These are phyloP conservation scores for Aspergillus nanangensis DNA, from an alignment of 495 filamentous ascomycete genomes.

Conservation along the genomic window DNA sequence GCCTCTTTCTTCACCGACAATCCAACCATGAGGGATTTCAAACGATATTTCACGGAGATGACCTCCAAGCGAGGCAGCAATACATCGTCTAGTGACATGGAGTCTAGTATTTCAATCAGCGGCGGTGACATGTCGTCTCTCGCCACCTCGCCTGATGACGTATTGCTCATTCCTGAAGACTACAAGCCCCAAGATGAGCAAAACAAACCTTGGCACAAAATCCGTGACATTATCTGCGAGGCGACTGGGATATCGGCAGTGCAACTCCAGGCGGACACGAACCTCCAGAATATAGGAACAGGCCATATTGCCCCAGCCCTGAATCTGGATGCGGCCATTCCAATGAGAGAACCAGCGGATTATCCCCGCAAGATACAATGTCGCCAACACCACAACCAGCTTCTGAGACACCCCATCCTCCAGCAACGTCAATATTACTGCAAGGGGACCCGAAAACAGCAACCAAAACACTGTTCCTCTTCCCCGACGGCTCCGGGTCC, in stretches of 20 bases:
- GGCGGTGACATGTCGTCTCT: too few relatives aligned
- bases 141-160: too few relatives aligned
- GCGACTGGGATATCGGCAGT: too few relatives aligned
- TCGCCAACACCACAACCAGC: background rate
- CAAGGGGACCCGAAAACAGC: constrained; percentile 29
- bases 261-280: too few relatives aligned
- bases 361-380: background rate
- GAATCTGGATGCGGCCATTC: too few relatives aligned
- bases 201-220: too few relatives aligned
- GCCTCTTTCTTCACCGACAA: constrained; percentile 57
- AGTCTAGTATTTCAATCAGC: too few relatives aligned
- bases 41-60: constrained; percentile 47
- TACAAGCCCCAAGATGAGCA: too few relatives aligned
- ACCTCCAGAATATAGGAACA: too few relatives aligned
- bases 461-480: constrained; percentile 28
- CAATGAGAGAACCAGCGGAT: constrained; percentile 17
- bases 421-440: constrained; percentile 43
- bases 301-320: too few relatives aligned
- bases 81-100: constrained; percentile 29
- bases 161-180: too few relatives aligned
- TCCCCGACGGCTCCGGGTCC: constrained; percentile 34
- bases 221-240: too few relatives aligned
- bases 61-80: constrained; percentile 27
- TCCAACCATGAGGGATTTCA: constrained; percentile 57
- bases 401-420: constrained; percentile 25